These are phyloP conservation scores for Saturnispora mendoncae DNA, from an alignment of 805 yeast genomes.

Conservation along the genomic window DNA sequence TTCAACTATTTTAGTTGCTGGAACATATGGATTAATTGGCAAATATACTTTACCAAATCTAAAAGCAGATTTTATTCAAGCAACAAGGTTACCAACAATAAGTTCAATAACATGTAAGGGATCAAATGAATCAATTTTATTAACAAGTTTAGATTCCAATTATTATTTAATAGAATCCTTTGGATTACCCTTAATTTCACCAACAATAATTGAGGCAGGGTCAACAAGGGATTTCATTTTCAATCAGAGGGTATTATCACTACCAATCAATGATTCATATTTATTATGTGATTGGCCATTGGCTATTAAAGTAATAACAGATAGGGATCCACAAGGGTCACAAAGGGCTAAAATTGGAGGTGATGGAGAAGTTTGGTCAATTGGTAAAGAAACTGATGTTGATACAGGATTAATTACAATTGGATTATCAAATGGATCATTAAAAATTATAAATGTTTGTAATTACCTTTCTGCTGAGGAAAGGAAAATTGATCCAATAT, in stretches of 20 bases:
- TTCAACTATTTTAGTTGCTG: slow-evolving; percentile 20
- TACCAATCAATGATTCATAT: slow-evolving; percentile 2
- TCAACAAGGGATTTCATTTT: slow-evolving; percentile 17
- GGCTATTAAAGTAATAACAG: slow-evolving; percentile 3
- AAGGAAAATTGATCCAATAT: slow-evolving; percentile 11
- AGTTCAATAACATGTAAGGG: slow-evolving; percentile 16
- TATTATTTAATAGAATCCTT: background rate
- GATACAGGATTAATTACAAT: slow-evolving; percentile 8
- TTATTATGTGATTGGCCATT: slow-evolving; percentile 10
- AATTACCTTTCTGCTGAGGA: slow-evolving; percentile 9
- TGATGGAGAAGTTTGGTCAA: slow-evolving; percentile 13
- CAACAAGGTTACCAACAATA: slow-evolving; percentile 20
- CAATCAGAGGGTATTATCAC: background rate
- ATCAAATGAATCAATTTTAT: slow-evolving; percentile 13
- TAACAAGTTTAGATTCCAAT: slow-evolving; percentile 7
- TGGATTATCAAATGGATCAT: slow-evolving; percentile 18
- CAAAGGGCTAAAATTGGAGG: slow-evolving; percentile 9
- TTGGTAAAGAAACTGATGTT: slow-evolving; percentile 4
- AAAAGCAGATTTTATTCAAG: slow-evolving; percentile 19
- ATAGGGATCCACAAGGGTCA: slow-evolving; percentile 6
- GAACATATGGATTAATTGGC: slow-evolving; percentile 23
- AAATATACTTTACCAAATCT: slow-evolving; percentile 20
- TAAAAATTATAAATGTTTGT: slow-evolving; percentile 14
- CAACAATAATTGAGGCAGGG: slow-evolving; percentile 8
- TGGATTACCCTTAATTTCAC: background rate